Evolutionary conservation across 306 rosid genomes (phyloP).

Genomic region (Lithocarpus polystachyus): DNA sequence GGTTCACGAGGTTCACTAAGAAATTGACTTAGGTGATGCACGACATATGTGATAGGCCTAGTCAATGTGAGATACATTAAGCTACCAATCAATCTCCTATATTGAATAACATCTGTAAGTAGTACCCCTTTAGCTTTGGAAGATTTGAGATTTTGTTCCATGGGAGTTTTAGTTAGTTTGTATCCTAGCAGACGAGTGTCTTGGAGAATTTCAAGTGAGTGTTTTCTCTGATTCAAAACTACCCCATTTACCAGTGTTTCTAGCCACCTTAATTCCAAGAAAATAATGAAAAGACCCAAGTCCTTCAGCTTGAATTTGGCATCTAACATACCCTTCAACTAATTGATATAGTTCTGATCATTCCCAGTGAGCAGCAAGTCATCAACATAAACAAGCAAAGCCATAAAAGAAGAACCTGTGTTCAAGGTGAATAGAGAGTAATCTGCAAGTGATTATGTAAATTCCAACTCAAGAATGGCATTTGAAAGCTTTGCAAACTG

Average conservation of each 20-base stretch:
- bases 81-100: background rate
- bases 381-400: no score
- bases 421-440: background rate
- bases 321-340: background rate
- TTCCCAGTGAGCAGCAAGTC: background rate
- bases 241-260: background rate
- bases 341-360: no score
- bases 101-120: background rate
- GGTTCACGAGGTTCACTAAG: background rate
- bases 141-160: background rate
- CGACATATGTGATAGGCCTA: background rate
- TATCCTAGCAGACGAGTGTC: background rate
- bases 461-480: background rate
- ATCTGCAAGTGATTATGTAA: background rate
- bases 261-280: background rate
- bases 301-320: background rate
- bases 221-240: no score
- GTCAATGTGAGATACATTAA: background rate
- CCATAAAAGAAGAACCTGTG: background rate
- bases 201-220: no score
- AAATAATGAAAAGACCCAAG: no score
- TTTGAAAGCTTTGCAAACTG: background rate
- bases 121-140: background rate
- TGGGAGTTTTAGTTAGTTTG: background rate
- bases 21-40: background rate